phyloP scores from a whole-genome alignment of 805 yeast genomes.

The Komagataella kurtzmanii region DNA sequence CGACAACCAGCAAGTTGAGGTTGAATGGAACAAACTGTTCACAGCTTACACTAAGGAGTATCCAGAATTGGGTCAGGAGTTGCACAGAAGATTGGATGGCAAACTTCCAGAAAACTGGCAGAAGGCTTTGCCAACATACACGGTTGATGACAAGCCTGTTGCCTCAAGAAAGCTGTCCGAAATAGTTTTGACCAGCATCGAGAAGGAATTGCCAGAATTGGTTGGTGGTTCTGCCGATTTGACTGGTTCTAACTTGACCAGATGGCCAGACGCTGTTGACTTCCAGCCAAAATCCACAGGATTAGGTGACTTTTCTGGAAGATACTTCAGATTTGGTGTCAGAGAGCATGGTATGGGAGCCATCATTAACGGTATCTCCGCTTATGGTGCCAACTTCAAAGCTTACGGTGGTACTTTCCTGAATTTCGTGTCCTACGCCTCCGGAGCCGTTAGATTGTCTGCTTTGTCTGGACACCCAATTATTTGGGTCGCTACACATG shows the following conservation, averaged over 20 bases:
- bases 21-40: constrained; percentile 61
- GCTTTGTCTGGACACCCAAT: constrained; percentile 77
- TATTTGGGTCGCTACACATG: constrained; percentile 83
- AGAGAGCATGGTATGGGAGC: constrained; percentile 99
- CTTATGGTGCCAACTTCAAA: constrained; percentile 75
- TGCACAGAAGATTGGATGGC: constrained; percentile 63
- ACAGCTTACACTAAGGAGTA: constrained; percentile 49
- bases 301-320: constrained; percentile 80
- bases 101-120: constrained; percentile 81
- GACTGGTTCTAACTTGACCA: constrained; percentile 92
- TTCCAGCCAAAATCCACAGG: constrained; percentile 81
- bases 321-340: constrained; percentile 95
- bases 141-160: constrained; percentile 63
- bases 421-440: constrained; percentile 76
- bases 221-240: constrained; percentile 98
- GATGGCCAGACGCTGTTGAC: constrained; percentile 72
- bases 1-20: constrained; percentile 56
- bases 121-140: constrained; percentile 63
- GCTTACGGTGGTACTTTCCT: constrained; percentile 96
- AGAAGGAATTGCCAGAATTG: constrained; percentile 66
- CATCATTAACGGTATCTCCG: constrained; percentile 92
- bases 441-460: constrained; percentile 79
- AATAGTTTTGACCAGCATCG: constrained; percentile 51
- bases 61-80: constrained; percentile 70
- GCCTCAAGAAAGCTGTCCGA: constrained; percentile 95